phyloP scores from a whole-genome alignment of 2,329 filamentous ascomycete genomes.

The Zymoseptoria passerinii region DNA sequence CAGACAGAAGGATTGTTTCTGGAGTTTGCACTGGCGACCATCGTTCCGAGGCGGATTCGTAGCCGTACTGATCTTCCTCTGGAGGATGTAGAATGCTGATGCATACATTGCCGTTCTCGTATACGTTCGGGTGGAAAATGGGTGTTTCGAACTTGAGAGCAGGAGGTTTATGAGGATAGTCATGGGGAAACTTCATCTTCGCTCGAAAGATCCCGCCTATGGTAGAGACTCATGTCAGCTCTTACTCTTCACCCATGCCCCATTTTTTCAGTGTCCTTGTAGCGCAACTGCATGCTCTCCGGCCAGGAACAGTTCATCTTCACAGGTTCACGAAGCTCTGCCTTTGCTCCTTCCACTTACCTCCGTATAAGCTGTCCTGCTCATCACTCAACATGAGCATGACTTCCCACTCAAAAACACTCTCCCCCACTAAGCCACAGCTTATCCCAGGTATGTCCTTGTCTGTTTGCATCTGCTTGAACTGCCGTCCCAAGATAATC shows the following conservation, averaged over 20 bases:
- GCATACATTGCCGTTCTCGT: constrained; percentile 78
- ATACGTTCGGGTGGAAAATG: constrained; percentile 92
- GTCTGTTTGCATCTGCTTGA: constrained; percentile 87
- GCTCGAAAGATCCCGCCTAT: constrained; percentile 88
- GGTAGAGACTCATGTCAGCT: background rate
- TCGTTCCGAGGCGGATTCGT: constrained; percentile 80
- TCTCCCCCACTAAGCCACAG: constrained; percentile 75
- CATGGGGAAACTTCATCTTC: constrained; percentile 68
- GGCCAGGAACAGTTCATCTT: background rate
- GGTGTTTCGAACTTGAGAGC: constrained; percentile 80
- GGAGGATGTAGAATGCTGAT: constrained; percentile 96
- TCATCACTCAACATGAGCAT: constrained; percentile 97
- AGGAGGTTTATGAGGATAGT: constrained; percentile 82
- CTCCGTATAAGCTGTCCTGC: constrained; percentile 70
- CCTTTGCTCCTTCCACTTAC: constrained; percentile 41
- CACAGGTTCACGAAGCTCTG: background rate
- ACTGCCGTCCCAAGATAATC: constrained; percentile 69
- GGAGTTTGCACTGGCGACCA: constrained; percentile 94
- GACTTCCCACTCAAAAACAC: constrained; percentile 96
- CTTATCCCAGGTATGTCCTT: constrained; percentile 93
- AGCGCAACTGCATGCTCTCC: background rate
- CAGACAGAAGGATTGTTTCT: constrained; percentile 84
- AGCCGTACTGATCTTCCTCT: constrained; percentile 87
- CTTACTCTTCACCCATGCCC: background rate
- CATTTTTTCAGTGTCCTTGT: no score